Base-by-base conservation (phyloP, 371 early-diverging fungal genomes). In the Mucor piriformis region DNA sequence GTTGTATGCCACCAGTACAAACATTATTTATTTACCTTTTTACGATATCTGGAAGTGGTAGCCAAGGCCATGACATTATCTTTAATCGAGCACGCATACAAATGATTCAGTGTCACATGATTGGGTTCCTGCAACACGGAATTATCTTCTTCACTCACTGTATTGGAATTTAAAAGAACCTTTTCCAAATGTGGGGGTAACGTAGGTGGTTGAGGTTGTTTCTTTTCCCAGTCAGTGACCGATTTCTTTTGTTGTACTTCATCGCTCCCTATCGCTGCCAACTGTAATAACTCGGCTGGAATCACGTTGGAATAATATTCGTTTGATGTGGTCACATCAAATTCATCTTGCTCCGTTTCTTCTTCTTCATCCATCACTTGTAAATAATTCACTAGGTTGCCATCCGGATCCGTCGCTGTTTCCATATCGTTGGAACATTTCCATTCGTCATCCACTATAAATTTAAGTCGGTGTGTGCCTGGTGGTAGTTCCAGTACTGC, bases 381-480 rank as follows among this genome's bases (percentile, higher is more conserved):
- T 42, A 98, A 72, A 69, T 92, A 97, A 70, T 98, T 98, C 47
- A 97, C 97, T 15, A 97, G 71, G 55, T 96, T 96, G 21, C 98
- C 98, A 60, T 96, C 93, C 2, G 91, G 86, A 67, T 97, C 98
- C 0, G 93, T 91, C 1, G 94, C 95, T 24, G 94, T 92, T 52
- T 92, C 90, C 54, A 95, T 76, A 53, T 95, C 92, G 32, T 90
- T 91, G 0, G 91, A 91, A 58, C 96, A 97, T 63, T 92, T 91
- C 98, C 98, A 98, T 62, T 96, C 95, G 64, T 95, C 96, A 64
- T 98, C 97, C 6, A 98, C 97, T 63, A 98, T 95, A 69, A 95
- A 98, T 72, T 98, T 98, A 53, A 97, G 81, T 55, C 92, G 88
- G 71, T 98, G 97, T 13, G 94, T 95, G 23, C 97, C 97, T 12